These are phyloP conservation scores for Cyclocybe cylindracea DNA, from an alignment of 768 basidiomycete genomes.

Conservation along the genomic window DNA sequence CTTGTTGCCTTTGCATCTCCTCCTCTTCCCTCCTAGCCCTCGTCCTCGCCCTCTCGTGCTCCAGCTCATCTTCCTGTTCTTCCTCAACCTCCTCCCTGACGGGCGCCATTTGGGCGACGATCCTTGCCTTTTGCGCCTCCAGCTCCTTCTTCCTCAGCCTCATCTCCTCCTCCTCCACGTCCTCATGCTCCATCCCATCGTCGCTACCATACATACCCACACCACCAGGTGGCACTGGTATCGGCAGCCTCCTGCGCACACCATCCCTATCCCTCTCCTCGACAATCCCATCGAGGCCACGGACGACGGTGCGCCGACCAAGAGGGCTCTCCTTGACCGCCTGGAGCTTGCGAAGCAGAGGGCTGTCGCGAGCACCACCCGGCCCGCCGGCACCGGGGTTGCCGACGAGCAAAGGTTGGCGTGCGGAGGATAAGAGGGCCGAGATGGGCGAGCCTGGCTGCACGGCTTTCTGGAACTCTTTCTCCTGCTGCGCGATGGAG, in stretches of 20 bases:
- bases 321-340: slow-evolving; percentile 60
- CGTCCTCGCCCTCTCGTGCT: slow-evolving; percentile 27
- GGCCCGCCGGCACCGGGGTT: slow-evolving; percentile 23
- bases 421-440: slow-evolving; percentile 84
- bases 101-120: slow-evolving; percentile 92
- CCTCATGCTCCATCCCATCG: slow-evolving; percentile 32
- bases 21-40: slow-evolving; percentile 23
- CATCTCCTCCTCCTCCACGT: slow-evolving; percentile 35
- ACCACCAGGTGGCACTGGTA: too few species aligned
- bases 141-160: slow-evolving; percentile 67
- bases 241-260: slow-evolving; percentile 23
- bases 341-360: slow-evolving; percentile 51
- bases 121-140: slow-evolving; percentile 89
- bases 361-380: slow-evolving; percentile 25
- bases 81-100: slow-evolving; percentile 46
- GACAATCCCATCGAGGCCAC: slow-evolving; percentile 45
- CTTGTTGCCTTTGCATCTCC: slow-evolving; percentile 14
- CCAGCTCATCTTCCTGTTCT: slow-evolving; percentile 33
- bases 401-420: slow-evolving; percentile 81
- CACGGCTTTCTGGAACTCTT: slow-evolving; percentile 95
- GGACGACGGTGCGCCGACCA: slow-evolving; percentile 40
- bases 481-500: slow-evolving; percentile 84
- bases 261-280: slow-evolving; percentile 29
- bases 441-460: slow-evolving; percentile 95
- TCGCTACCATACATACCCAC: background rate